Evolutionary conservation across 345 rosid genomes (phyloP).

Genomic region (Aegle marmelos): DNA sequence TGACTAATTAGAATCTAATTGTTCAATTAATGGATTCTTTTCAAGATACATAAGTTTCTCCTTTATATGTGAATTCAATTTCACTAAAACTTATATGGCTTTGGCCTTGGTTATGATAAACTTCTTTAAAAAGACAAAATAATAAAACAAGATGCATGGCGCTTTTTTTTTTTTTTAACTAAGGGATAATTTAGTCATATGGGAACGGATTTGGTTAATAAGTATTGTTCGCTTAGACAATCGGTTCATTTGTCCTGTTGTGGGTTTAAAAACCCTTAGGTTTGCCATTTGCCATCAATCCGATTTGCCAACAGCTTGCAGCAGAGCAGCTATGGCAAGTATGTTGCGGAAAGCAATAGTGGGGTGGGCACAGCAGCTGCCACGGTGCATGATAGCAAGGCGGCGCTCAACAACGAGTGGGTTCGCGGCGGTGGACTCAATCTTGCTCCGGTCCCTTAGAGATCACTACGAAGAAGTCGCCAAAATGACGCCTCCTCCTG

Average conservation of each 20-base stretch:
- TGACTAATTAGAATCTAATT: no score
- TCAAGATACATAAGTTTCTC: no score
- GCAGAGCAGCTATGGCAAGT: background rate
- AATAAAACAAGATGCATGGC: background rate
- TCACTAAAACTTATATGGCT: no score
- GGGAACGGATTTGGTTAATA: background rate
- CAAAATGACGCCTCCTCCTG: slow-evolving; percentile 94
- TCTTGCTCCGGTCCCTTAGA: slow-evolving; percentile 84
- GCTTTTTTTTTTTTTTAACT: background rate
- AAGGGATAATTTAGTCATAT: background rate
- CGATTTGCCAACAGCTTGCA: no score
- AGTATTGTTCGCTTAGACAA: no score
- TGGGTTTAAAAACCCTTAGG: background rate
- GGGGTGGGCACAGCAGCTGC: slow-evolving; percentile 28
- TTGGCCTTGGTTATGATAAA: no score
- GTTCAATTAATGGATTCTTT: no score
- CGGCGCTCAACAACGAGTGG: slow-evolving; percentile 26
- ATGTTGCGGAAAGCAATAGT: slow-evolving; percentile 49
- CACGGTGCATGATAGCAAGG: slow-evolving; percentile 34
- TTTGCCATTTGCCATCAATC: background rate
- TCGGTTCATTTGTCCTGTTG: background rate
- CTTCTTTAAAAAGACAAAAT: no score
- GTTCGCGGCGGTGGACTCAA: slow-evolving; percentile 62
- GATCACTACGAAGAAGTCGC: slow-evolving; percentile 88
- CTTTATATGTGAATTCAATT: no score